A percentile compares a stretch with the other conserved stretches of the same genome.
Conservation (phyloP, 768 basidiomycete species). For the Russula brevipes region DNA sequence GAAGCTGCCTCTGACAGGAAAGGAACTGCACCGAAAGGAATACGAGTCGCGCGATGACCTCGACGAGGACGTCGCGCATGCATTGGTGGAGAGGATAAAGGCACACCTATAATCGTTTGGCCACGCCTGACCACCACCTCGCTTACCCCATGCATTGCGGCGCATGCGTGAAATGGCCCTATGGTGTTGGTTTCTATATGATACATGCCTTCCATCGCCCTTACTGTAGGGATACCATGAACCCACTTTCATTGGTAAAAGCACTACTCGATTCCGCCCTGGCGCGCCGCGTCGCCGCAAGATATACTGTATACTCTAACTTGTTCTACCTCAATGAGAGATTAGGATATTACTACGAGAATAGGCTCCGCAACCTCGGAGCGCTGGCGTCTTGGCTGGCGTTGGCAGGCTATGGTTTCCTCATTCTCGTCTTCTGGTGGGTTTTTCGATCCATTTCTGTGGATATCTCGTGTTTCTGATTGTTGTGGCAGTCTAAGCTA, state of each 20-base stretch:
- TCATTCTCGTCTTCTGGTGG: constrained; percentile 85
- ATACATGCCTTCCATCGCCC: no score
- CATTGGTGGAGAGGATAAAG: constrained; percentile 41
- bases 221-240: no score
- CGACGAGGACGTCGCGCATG: constrained; percentile 52
- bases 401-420: constrained; percentile 67
- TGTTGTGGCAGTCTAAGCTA: constrained; percentile 55
- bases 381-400: no score
- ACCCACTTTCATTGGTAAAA: no score
- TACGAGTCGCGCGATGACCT: constrained; percentile 53
- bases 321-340: no score
- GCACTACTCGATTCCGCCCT: no score
- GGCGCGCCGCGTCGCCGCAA: no score
- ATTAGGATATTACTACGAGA: constrained; percentile 30
- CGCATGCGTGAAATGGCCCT: neutral
- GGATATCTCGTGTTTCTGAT: constrained; percentile 10
- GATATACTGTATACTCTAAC: no score
- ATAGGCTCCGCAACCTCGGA: constrained; percentile 50
- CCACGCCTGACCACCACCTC: neutral
- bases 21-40: constrained; percentile 58
- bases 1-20: constrained; percentile 36
- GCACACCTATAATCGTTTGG: constrained; percentile 16
- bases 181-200: no score
- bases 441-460: constrained; percentile 28
- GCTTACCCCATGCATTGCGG: neutral